These are phyloP conservation scores for Colletotrichum cordylinicola DNA, from an alignment of 2,329 filamentous ascomycete genomes.

Conservation along the genomic window DNA sequence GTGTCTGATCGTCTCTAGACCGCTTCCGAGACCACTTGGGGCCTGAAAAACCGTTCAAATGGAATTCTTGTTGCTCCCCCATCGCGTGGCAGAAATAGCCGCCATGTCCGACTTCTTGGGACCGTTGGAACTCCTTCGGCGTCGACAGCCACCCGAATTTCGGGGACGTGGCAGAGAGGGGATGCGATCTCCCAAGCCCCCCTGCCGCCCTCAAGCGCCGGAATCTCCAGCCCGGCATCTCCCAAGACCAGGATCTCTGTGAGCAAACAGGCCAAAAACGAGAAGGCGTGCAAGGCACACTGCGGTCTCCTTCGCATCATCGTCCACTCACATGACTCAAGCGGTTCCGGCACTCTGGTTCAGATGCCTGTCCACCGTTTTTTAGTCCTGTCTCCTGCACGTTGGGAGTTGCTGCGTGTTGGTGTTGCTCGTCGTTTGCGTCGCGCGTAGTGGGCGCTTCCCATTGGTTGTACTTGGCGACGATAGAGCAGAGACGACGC, in stretches of 20 bases:
- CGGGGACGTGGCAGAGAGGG: background rate
- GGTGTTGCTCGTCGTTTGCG: background rate
- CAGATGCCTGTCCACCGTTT: background rate
- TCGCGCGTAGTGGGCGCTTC: conserved; percentile 11
- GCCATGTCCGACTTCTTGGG: conserved; percentile 1
- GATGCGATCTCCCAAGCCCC: background rate
- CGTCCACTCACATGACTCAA: conserved; percentile 12
- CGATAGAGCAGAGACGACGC: background rate
- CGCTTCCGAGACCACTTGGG: background rate
- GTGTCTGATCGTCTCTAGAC: background rate
- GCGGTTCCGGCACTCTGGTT: conserved; percentile 5
- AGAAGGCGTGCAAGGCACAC: background rate
- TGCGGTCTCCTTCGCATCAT: background rate
- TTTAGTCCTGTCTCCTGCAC: background rate
- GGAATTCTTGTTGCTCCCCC: background rate
- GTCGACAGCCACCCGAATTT: background rate
- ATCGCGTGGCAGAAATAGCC: background rate
- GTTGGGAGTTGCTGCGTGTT: background rate
- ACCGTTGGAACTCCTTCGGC: background rate
- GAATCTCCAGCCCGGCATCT: background rate
- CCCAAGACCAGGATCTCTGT: background rate
- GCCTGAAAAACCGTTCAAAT: background rate
- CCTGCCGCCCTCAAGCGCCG: background rate
- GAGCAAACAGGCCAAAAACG: background rate
- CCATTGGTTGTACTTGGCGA: conserved; percentile 18